A percentile compares a stretch with the other conserved stretches of the same genome.
Conservation (phyloP, 2,329 filamentous ascomycete genomes). For the Oidium heveae region DNA sequence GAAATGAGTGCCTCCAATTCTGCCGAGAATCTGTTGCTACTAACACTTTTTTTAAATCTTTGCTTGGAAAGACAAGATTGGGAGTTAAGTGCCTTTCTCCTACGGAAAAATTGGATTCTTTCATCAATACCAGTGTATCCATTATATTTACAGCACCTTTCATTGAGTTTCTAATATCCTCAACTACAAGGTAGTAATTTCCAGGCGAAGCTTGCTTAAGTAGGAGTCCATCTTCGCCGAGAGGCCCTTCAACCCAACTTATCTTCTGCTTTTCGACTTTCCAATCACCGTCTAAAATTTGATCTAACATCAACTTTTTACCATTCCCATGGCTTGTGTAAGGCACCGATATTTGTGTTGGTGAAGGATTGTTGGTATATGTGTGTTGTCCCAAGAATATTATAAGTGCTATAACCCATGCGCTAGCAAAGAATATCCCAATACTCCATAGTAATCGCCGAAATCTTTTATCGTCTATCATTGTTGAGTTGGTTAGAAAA, state of each 20-base stretch:
- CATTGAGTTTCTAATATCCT: slow-evolving; percentile 47
- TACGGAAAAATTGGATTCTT: slow-evolving; percentile 34
- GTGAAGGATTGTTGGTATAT: slow-evolving; percentile 39
- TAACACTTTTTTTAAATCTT: slow-evolving; percentile 65
- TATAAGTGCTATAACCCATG: slow-evolving; percentile 43
- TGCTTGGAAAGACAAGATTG: slow-evolving; percentile 44
- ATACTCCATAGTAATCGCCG: slow-evolving; percentile 31
- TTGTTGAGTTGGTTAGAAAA: slow-evolving; percentile 14
- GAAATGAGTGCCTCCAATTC: slow-evolving; percentile 80
- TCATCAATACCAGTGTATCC: slow-evolving; percentile 49
- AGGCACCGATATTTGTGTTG: slow-evolving; percentile 41
- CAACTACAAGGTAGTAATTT: slow-evolving; percentile 59
- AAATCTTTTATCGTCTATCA: slow-evolving; percentile 33
- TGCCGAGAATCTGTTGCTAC: slow-evolving; percentile 45
- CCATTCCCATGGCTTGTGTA: slow-evolving; percentile 35
- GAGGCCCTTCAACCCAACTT: slow-evolving; percentile 49
- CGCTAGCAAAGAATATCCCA: slow-evolving; percentile 32
- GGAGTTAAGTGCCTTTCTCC: slow-evolving; percentile 30
- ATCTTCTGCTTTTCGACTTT: slow-evolving; percentile 36
- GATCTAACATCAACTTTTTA: slow-evolving; percentile 48
- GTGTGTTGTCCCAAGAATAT: slow-evolving; percentile 36
- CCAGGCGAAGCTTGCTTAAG: slow-evolving; percentile 41
- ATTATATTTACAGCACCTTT: slow-evolving; percentile 16
- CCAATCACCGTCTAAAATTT: slow-evolving; percentile 44
- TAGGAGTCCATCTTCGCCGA: slow-evolving; percentile 62